Evolutionary conservation across 306 rosid species (phyloP).

Genomic region (Prinsepia uniflora): DNA sequence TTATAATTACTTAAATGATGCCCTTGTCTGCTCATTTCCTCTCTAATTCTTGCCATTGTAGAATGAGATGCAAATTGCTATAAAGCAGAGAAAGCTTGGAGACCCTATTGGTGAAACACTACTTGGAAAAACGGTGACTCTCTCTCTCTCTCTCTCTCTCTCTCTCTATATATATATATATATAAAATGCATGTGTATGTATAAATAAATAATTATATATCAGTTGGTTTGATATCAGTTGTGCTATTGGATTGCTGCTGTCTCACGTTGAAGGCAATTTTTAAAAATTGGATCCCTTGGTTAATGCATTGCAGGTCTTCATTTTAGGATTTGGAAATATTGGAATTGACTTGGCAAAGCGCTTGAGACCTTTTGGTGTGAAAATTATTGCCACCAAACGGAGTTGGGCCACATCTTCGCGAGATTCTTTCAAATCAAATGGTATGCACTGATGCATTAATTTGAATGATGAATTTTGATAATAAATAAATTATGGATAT

Average conservation of each 20-base stretch:
- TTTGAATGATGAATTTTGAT: constrained; percentile 18
- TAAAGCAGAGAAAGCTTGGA: constrained; percentile 69
- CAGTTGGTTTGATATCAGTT: not conserved
- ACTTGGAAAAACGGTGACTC: constrained; percentile 82
- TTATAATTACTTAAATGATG: not conserved
- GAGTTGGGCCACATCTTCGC: constrained; percentile 52
- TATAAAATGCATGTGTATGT: no score
- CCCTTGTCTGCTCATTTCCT: constrained; percentile 1
- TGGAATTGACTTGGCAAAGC: constrained; percentile 71
- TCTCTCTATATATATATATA: no score
- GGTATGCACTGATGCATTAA: constrained; percentile 32
- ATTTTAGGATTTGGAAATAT: constrained; percentile 88
- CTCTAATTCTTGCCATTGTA: constrained; percentile 22
- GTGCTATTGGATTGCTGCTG: not conserved
- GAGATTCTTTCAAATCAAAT: constrained; percentile 24
- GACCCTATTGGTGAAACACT: constrained; percentile 70
- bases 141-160: constrained; percentile 4
- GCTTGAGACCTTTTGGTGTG: constrained; percentile 82
- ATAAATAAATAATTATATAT: no score
- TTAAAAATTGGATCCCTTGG: constrained; percentile 5
- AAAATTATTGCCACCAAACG: constrained; percentile 84
- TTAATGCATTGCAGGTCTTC: constrained; percentile 47
- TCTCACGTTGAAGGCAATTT: not conserved
- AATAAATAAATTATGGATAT: constrained; percentile 12
- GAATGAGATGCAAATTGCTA: constrained; percentile 68